Percentiles rank a stretch among this genome's conserved stretches.
Evolutionary conservation across 2,329 filamentous ascomycete species (phyloP).

Genomic region (Alternaria ventricosa): DNA sequence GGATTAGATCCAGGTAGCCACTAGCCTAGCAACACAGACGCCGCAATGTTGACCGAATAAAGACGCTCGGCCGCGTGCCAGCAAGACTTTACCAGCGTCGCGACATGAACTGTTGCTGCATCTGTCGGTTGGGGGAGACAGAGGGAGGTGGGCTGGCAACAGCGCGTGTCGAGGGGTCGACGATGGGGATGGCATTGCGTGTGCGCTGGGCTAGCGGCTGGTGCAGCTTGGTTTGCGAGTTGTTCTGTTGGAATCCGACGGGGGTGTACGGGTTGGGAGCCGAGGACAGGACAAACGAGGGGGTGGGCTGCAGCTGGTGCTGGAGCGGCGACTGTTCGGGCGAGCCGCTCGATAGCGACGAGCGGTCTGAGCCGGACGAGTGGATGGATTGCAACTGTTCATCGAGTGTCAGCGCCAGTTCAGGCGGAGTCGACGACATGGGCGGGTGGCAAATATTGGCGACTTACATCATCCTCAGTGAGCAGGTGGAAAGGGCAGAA

Average conservation of each 20-base stretch:
- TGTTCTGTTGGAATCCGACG: conserved; percentile 64
- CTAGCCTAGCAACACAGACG: conserved; percentile 50
- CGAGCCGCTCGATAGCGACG: conserved; percentile 92
- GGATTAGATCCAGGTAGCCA: conserved; percentile 49
- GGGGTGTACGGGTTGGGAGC: conserved; percentile 63
- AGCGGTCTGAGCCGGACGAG: conserved; percentile 87
- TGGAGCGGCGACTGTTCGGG: conserved; percentile 91
- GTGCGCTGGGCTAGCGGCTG: conserved; percentile 88
- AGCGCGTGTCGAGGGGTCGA: conserved; percentile 91
- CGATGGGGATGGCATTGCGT: conserved; percentile 95
- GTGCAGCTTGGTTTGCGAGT: conserved; percentile 76
- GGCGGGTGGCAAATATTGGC: conserved; percentile 31
- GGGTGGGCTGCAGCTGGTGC: conserved; percentile 75
- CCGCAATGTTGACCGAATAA: conserved; percentile 43
- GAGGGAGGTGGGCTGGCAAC: conserved; percentile 87
- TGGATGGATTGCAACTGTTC: conserved; percentile 86
- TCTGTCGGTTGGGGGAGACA: conserved; percentile 69
- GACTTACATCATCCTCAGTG: conserved; percentile 86
- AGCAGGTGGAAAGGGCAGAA: conserved; percentile 88
- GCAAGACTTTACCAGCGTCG: conserved; percentile 56
- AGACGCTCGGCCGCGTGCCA: conserved; percentile 41
- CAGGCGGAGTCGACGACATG: conserved; percentile 28
- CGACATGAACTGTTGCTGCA: conserved; percentile 59
- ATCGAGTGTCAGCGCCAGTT: conserved; percentile 42
- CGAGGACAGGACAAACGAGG: conserved; percentile 74